These are phyloP conservation scores for Talaromyces nanjingensis DNA, from an alignment of 495 filamentous ascomycete genomes.

Conservation along the genomic window DNA sequence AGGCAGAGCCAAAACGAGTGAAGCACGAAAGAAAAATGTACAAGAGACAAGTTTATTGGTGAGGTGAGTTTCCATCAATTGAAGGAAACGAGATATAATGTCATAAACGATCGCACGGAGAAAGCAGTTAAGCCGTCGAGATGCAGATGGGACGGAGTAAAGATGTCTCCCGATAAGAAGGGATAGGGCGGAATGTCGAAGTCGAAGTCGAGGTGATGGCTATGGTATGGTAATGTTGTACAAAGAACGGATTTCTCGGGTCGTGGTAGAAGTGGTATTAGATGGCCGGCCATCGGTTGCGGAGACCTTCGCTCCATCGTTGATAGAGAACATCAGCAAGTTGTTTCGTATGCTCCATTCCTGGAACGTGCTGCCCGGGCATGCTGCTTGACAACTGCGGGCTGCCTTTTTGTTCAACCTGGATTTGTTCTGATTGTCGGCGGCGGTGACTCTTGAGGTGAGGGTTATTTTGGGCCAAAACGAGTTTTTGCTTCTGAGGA, in stretches of 20 bases:
- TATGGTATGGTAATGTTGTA: conserved; percentile 15
- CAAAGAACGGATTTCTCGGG: conserved; percentile 17
- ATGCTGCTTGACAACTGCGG: conserved; percentile 29
- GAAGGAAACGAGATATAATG: neutral
- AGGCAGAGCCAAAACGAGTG: neutral
- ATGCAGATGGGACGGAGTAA: neutral
- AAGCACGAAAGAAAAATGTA: neutral
- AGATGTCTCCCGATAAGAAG: neutral
- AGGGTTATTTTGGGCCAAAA: conserved; percentile 76
- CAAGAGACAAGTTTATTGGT: neutral
- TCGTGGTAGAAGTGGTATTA: conserved; percentile 18
- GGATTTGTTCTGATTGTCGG: conserved; percentile 53
- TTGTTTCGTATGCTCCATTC: conserved; percentile 88
- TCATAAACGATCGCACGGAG: conserved; percentile 9
- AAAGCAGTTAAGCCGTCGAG: conserved; percentile 3
- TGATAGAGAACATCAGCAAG: conserved; percentile 84
- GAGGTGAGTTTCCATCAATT: neutral
- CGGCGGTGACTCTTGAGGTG: conserved; percentile 72
- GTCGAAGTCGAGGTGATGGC: neutral
- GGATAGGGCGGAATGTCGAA: conserved; percentile 1
- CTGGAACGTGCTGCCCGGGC: conserved; percentile 48
- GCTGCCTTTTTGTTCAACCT: conserved; percentile 26
- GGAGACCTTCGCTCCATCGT: conserved; percentile 81
- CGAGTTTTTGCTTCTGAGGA: conserved; percentile 53
- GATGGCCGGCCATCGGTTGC: conserved; percentile 64